Conservation (phyloP, 2,329 filamentous ascomycete species). For the Diaporthe citri region DNA sequence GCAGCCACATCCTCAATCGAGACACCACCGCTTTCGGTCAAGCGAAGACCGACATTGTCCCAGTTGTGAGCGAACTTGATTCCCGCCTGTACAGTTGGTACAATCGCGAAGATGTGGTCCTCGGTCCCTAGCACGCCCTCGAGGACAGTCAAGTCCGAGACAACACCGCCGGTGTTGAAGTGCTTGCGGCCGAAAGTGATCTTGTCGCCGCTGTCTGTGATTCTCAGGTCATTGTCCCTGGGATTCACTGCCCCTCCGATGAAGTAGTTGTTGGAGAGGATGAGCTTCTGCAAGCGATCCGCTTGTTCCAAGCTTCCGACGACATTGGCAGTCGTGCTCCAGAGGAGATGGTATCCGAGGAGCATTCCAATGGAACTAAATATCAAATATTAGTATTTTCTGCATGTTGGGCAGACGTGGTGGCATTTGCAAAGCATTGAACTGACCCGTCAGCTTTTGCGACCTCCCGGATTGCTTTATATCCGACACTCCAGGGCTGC, state of each 20-base stretch:
- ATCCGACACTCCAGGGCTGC: constrained; percentile 63
- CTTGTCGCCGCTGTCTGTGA: constrained; percentile 65
- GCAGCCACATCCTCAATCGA: constrained; percentile 69
- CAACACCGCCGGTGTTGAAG: constrained; percentile 76
- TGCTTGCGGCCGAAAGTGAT: constrained; percentile 73
- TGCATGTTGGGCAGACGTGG: background rate
- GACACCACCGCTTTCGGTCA: constrained; percentile 74
- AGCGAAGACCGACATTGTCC: constrained; percentile 73
- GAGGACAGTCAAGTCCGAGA: constrained; percentile 75
- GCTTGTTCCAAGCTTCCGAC: constrained; percentile 72
- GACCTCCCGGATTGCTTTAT: constrained; percentile 71
- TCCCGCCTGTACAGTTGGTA: constrained; percentile 68
- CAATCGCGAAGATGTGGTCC: constrained; percentile 73
- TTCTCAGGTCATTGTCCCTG: constrained; percentile 71
- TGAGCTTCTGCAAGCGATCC: constrained; percentile 66
- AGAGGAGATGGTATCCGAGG: constrained; percentile 74
- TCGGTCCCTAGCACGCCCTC: constrained; percentile 71
- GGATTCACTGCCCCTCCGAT: constrained; percentile 76
- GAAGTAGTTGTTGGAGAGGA: constrained; percentile 75
- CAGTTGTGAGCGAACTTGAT: constrained; percentile 72
- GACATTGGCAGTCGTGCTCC: constrained; percentile 71
- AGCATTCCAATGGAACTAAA: constrained; percentile 72
- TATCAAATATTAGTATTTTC: background rate
- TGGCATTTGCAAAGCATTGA: too few relatives aligned
- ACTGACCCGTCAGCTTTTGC: constrained; percentile 71